Evolutionary conservation across 1,284 basidiomycete species (phyloP).

Genomic region (Gomphus bonarii): DNA sequence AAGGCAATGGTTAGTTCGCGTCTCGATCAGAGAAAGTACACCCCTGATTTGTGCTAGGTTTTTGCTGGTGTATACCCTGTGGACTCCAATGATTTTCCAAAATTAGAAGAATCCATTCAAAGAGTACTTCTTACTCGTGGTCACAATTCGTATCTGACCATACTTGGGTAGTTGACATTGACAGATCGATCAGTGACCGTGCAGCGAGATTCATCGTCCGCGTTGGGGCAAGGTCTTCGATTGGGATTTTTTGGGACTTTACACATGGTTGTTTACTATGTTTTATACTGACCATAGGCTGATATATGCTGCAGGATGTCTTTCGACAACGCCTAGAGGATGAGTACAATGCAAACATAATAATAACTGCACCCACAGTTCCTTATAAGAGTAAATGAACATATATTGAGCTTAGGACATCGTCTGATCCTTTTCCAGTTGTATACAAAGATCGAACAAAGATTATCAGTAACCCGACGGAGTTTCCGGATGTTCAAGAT

Average conservation of each 20-base stretch:
- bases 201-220: constrained; percentile 88
- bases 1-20: constrained; percentile 75
- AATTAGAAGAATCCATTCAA: constrained; percentile 93
- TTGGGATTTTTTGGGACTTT: constrained; percentile 93
- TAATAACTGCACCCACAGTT: constrained; percentile 89
- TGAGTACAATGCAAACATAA: constrained; percentile 86
- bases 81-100: constrained; percentile 84
- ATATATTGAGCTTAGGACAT: neutral
- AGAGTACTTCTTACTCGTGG: constrained; percentile 40
- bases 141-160: neutral
- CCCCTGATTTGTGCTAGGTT: constrained; percentile 40
- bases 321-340: constrained; percentile 95
- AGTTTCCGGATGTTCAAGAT: constrained; percentile 79
- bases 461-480: constrained; percentile 81
- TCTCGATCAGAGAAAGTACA: neutral
- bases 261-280: constrained; percentile 52
- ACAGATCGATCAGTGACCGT: constrained; percentile 88
- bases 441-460: constrained; percentile 62
- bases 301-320: constrained; percentile 44
- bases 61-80: constrained; percentile 95
- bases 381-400: constrained; percentile 69
- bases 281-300: neutral
- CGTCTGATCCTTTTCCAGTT: constrained; percentile 35
- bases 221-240: constrained; percentile 91
- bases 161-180: constrained; percentile 52